These are phyloP conservation scores for Setomelanomma holmii DNA, from an alignment of 2,329 filamentous ascomycete species.

Conservation along the genomic window DNA sequence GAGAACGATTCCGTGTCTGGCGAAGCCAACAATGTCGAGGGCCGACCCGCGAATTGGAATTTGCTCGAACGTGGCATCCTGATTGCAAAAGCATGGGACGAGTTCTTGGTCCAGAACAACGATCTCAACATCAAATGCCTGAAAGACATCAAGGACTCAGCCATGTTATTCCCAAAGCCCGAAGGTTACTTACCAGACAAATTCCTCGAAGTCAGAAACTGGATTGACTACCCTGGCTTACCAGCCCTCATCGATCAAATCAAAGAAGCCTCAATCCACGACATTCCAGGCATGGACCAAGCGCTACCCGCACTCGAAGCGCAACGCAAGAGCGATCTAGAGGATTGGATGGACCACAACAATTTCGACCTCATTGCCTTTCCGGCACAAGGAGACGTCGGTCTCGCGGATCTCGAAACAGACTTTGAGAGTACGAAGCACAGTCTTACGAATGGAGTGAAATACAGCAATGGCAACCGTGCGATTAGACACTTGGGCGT, in stretches of 20 bases:
- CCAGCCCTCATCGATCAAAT: slow-evolving; percentile 35
- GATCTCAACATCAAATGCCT: slow-evolving; percentile 51
- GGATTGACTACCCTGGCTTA: slow-evolving; percentile 48
- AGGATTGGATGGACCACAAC: slow-evolving; percentile 58
- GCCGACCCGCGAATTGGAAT: slow-evolving; percentile 56
- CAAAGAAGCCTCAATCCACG: slow-evolving; percentile 47
- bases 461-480: slow-evolving; percentile 62
- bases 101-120: slow-evolving; percentile 55
- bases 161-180: slow-evolving; percentile 49
- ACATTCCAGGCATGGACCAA: slow-evolving; percentile 52
- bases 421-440: slow-evolving; percentile 36
- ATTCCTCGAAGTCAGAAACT: slow-evolving; percentile 50
- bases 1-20: slow-evolving; percentile 49
- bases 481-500: slow-evolving; percentile 63
- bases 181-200: slow-evolving; percentile 46
- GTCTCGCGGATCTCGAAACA: slow-evolving; percentile 57
- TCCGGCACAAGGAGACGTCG: slow-evolving; percentile 60
- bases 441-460: slow-evolving; percentile 59
- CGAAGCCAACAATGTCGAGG: slow-evolving; percentile 51
- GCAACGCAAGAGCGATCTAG: slow-evolving; percentile 58
- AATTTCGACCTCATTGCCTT: slow-evolving; percentile 57
- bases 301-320: slow-evolving; percentile 57
- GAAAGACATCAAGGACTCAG: slow-evolving; percentile 47
- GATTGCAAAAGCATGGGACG: slow-evolving; percentile 61
- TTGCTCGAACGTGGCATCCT: slow-evolving; percentile 57